A percentile compares a stretch with the other conserved stretches of the same genome.
Conservation (phyloP, 2,329 filamentous ascomycete genomes). For the Falciphora oryzae region DNA sequence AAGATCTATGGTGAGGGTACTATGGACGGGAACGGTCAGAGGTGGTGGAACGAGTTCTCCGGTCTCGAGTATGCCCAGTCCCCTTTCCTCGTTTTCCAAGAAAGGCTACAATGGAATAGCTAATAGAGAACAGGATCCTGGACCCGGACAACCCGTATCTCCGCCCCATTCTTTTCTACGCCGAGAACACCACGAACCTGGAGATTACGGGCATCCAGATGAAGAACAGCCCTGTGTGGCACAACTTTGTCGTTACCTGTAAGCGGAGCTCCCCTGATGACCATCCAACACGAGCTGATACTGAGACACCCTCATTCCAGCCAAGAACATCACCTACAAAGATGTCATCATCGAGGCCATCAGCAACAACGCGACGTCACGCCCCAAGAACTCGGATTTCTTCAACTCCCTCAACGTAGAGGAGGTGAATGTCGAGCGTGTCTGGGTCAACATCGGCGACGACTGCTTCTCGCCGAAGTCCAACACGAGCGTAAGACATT, state of each 20-base stretch:
- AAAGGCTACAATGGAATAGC: background rate
- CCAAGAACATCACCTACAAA: constrained; percentile 6
- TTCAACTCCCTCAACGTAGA: constrained; percentile 56
- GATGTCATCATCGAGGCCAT: constrained; percentile 8
- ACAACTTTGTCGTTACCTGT: constrained; percentile 54
- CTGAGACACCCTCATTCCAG: background rate
- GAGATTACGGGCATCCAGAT: constrained; percentile 49
- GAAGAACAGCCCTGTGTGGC: constrained; percentile 59
- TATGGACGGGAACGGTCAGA: constrained; percentile 41
- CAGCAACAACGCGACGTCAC: constrained; percentile 2
- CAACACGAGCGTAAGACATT: constrained; percentile 39
- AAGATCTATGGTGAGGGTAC: constrained; percentile 44
- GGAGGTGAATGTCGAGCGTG: constrained; percentile 30
- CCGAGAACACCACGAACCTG: constrained; percentile 54
- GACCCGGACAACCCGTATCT: constrained; percentile 31
- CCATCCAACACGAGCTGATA: no score
- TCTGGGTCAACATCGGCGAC: constrained; percentile 45
- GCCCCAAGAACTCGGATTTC: constrained; percentile 48
- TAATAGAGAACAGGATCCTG: constrained; percentile 23
- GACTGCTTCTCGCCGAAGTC: constrained; percentile 58
- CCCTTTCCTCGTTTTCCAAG: background rate
- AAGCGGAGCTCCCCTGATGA: constrained; percentile 16
- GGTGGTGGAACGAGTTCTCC: constrained; percentile 37
- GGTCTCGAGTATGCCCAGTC: constrained; percentile 24
- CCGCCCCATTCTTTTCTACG: constrained; percentile 53